Percentiles rank a stretch among this genome's conserved stretches.
Conservation (phyloP, 352 stramenopile genomes). For the Blastocystis sp. region DNA sequence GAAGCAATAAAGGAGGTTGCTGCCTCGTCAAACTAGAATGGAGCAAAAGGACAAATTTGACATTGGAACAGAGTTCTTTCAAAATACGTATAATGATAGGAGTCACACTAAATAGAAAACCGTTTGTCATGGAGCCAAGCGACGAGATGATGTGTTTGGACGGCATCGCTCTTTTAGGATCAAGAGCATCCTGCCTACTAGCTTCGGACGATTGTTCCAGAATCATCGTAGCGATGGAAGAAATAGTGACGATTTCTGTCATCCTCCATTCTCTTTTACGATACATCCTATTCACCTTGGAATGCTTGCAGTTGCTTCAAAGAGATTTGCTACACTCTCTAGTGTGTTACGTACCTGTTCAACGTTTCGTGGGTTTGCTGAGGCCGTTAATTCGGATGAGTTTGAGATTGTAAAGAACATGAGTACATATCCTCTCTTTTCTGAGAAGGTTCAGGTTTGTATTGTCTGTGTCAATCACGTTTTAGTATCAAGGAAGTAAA, state of each 20-base stretch:
- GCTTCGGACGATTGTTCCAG: background rate
- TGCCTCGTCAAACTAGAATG: background rate
- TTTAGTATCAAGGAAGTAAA: constrained; percentile 45
- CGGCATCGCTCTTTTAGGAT: background rate
- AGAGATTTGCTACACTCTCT: background rate
- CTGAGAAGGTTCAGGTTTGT: constrained; percentile 16
- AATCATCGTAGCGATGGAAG: background rate
- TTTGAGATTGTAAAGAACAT: constrained; percentile 59
- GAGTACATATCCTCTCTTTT: constrained; percentile 28
- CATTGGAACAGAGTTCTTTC: background rate
- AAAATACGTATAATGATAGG: constrained; percentile 47
- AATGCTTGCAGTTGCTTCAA: background rate
- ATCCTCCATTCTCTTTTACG: background rate
- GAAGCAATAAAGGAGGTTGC: constrained; percentile 12
- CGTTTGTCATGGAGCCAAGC: constrained; percentile 23
- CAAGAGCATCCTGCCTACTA: background rate
- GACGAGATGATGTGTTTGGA: background rate
- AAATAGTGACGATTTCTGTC: constrained; percentile 14
- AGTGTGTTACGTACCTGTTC: background rate
- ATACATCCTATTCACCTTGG: background rate
- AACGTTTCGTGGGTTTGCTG: background rate
- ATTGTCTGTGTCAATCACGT: background rate
- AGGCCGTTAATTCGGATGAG: background rate
- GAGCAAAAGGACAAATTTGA: background rate
- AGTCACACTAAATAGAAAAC: constrained; percentile 46